A percentile compares a stretch with the other conserved stretches of the same genome.
phyloP scores from a whole-genome alignment of 331 rosid species.

The Saraca asoca region DNA sequence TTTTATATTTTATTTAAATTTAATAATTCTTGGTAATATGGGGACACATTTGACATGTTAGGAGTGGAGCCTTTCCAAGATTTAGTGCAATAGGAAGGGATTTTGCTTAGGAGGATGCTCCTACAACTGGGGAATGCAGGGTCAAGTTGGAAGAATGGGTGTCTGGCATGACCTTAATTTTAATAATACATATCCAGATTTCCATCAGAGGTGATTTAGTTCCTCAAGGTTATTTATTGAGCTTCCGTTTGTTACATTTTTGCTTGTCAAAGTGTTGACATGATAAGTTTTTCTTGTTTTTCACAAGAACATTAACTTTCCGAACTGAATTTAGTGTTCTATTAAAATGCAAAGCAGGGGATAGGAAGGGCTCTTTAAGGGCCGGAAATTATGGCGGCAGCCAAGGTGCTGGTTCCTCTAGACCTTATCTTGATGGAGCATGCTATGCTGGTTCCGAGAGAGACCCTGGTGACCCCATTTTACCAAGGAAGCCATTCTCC shows the following conservation, averaged over 20 bases:
- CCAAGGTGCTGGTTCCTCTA: constrained; percentile 53
- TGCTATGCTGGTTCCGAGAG: constrained; percentile 56
- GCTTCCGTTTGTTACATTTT: constrained; percentile 20
- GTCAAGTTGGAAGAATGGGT: constrained; percentile 56
- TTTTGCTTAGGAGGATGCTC: constrained; percentile 50
- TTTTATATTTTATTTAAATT: too few relatives aligned
- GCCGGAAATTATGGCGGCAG: constrained; percentile 48
- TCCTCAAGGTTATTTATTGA: constrained; percentile 46
- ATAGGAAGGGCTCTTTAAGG: constrained; percentile 46
- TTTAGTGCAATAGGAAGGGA: constrained; percentile 63
- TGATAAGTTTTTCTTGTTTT: too few relatives aligned
- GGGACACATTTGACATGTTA: constrained; percentile 37
- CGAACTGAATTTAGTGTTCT: constrained; percentile 18
- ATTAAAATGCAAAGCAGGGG: constrained; percentile 49
- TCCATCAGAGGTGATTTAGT: constrained; percentile 54
- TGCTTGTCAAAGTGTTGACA: constrained; percentile 9
- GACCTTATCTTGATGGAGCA: constrained; percentile 52
- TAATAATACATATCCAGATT: constrained; percentile 46
- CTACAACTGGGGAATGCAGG: constrained; percentile 40
- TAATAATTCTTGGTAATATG: constrained; percentile 9
- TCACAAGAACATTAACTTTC: too few relatives aligned
- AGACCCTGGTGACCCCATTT: constrained; percentile 50
- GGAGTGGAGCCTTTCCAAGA: constrained; percentile 51
- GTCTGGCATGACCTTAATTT: constrained; percentile 37
- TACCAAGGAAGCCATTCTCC: constrained; percentile 59